Evolutionary conservation across 1,139 yeast genomes (phyloP).

Genomic region (Scheffersomyces segobiensis): DNA sequence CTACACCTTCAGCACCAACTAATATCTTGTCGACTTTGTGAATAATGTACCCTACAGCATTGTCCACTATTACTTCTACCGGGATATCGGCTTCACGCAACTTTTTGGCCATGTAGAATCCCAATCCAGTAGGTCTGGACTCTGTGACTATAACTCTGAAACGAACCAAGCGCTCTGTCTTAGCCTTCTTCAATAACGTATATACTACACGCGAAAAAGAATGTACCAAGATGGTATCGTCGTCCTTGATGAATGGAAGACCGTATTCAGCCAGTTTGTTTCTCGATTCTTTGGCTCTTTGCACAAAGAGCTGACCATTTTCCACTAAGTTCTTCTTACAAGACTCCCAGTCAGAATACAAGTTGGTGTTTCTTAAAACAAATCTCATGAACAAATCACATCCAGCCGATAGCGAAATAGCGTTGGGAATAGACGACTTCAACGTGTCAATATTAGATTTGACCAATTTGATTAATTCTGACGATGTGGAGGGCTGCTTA

Average conservation of each 20-base stretch:
- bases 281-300: constrained; percentile 89
- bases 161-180: constrained; percentile 65
- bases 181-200: constrained; percentile 74
- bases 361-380: constrained; percentile 83
- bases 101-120: constrained; percentile 69
- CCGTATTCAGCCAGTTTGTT: constrained; percentile 88
- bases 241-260: constrained; percentile 86
- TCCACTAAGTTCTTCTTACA: constrained; percentile 86
- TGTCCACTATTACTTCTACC: constrained; percentile 84
- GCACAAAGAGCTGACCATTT: constrained; percentile 89
- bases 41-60: constrained; percentile 87
- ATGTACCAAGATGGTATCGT: constrained; percentile 86
- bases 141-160: constrained; percentile 93
- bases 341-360: constrained; percentile 95
- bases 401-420: constrained; percentile 93
- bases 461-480: constrained; percentile 83
- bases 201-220: constrained; percentile 90
- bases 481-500: constrained; percentile 88
- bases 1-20: constrained; percentile 99
- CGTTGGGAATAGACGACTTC: constrained; percentile 80
- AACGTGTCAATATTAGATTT: constrained; percentile 73
- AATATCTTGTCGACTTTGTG: constrained; percentile 90
- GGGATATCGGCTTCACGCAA: constrained; percentile 84
- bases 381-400: constrained; percentile 96
- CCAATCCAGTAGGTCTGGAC: constrained; percentile 84